Base-by-base conservation (phyloP, 306 rosid species). In the Sesbania bispinosa region DNA sequence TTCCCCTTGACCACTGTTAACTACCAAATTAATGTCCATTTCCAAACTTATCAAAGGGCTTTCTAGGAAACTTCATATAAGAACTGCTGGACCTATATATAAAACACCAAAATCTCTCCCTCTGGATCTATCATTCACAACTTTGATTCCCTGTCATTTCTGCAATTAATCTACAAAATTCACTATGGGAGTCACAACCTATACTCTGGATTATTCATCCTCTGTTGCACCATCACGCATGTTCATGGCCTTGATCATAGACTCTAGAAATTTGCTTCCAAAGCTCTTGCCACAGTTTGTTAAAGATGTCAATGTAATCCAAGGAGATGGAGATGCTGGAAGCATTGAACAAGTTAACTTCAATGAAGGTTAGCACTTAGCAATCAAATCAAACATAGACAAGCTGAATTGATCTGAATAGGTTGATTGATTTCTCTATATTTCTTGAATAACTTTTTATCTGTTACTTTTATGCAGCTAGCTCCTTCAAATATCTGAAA, bases 261-360 rank as follows among this genome's bases (percentile, higher is more conserved):
- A 84, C 74, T 81, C 92, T 2, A 76, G 62, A 32, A 74, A 74
- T 51, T 51, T 89, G 87, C 67, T 89, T 26, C 92, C 92, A 10
- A 86, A 77, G 81, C 88, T 89, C 62, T 64, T 89, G 42, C 96
- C 96, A 10, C 85, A 86, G 32, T 80, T 85, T 82, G 68, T 89
- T 5, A 73, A 86, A 64, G 86, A 84, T 11, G 80, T 84, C 8
- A 77, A 61, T 10, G 20, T 86, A 11, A 80, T 82, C 52, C 75
- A 85, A 71, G 90, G 90, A 68, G 81, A 87, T 52, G 96, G 92
- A 20, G 92, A 79, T 72, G 81, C 85, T 42, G 90, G 90, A 64
- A 87, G 80, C 79, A 83, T 89, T 62, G 90, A 85, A 77, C 96
- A 87, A 75, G 81, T 89, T 76, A 87, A 89, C 75, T 89, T 89